These are phyloP conservation scores for Globisporangium echinulatum DNA, from an alignment of 352 stramenopile species.

Conservation along the genomic window DNA sequence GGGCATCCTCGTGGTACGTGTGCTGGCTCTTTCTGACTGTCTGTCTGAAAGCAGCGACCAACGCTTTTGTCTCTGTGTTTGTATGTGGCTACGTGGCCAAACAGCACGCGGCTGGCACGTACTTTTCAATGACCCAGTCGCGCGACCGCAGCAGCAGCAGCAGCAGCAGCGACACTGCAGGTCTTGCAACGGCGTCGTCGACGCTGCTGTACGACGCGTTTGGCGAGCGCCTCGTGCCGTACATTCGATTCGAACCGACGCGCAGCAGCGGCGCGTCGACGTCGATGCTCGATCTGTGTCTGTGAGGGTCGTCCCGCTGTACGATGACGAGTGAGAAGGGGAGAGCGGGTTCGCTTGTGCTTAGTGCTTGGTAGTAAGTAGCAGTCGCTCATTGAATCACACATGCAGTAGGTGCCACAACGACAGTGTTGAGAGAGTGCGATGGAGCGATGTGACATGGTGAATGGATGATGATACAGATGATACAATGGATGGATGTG, in stretches of 20 bases:
- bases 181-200: constrained; percentile 30
- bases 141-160: constrained; percentile 20
- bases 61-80: constrained; percentile 1
- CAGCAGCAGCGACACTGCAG: constrained; percentile 24
- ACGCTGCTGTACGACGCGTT: constrained; percentile 70
- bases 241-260: constrained; percentile 45
- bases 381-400: too few relatives aligned
- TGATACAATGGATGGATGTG: too few relatives aligned
- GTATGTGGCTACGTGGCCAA: background rate
- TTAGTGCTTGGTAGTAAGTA: too few relatives aligned
- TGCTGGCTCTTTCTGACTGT: background rate
- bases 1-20: constrained; percentile 79
- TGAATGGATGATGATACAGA: too few relatives aligned
- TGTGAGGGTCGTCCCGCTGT: constrained; percentile 11
- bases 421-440: too few relatives aligned
- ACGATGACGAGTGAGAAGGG: background rate
- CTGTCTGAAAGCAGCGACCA: background rate
- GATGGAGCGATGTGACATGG: too few relatives aligned
- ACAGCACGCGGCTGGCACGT: constrained; percentile 71
- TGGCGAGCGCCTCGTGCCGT: constrained; percentile 70
- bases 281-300: constrained; percentile 36
- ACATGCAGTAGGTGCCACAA: too few relatives aligned
- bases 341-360: background rate
- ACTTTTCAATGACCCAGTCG: constrained; percentile 66
- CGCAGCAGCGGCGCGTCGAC: background rate